Evolutionary conservation across 768 basidiomycete genomes (phyloP).

Genomic region (Cantharellus anzutake): DNA sequence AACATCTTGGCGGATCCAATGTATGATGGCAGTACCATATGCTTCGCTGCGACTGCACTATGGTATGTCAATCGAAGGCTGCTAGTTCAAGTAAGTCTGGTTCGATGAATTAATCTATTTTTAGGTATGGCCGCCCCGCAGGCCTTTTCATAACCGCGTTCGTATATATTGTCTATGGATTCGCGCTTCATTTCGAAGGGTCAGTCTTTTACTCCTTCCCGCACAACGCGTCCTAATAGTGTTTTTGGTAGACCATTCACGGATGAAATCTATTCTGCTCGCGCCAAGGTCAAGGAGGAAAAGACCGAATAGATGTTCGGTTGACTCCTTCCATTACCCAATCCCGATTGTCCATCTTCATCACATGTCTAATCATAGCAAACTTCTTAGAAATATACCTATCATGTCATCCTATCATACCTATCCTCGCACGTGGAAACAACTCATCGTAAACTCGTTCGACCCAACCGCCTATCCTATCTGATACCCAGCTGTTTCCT

Average conservation of each 20-base stretch:
- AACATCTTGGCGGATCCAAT: slow-evolving; percentile 85
- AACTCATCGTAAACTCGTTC: not conserved
- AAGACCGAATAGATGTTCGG: slow-evolving; percentile 14
- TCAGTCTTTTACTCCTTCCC: slow-evolving; percentile 21
- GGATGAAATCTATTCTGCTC: slow-evolving; percentile 22
- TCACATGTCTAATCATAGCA: not conserved
- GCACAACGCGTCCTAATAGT: not conserved
- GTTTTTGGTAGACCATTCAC: slow-evolving; percentile 22
- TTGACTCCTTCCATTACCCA: slow-evolving; percentile 55
- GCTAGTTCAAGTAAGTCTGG: not conserved
- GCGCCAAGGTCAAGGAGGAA: slow-evolving; percentile 5
- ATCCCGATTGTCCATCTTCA: slow-evolving; percentile 11
- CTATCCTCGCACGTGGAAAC: no score
- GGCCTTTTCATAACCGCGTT: slow-evolving; percentile 64
- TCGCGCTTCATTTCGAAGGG: slow-evolving; percentile 85
- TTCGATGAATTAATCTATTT: slow-evolving; percentile 1
- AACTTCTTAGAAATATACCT: not conserved
- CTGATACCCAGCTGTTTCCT: slow-evolving; percentile 27
- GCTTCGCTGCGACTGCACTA: slow-evolving; percentile 68
- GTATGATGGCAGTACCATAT: slow-evolving; percentile 91
- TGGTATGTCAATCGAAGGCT: slow-evolving; percentile 31
- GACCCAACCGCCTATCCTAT: not conserved
- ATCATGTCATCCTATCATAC: no score
- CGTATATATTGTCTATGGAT: slow-evolving; percentile 65
- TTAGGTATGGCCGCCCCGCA: slow-evolving; percentile 73